These are phyloP conservation scores for Nyctanthes arbortristis DNA, from an alignment of 257 asterid species.

Conservation along the genomic window DNA sequence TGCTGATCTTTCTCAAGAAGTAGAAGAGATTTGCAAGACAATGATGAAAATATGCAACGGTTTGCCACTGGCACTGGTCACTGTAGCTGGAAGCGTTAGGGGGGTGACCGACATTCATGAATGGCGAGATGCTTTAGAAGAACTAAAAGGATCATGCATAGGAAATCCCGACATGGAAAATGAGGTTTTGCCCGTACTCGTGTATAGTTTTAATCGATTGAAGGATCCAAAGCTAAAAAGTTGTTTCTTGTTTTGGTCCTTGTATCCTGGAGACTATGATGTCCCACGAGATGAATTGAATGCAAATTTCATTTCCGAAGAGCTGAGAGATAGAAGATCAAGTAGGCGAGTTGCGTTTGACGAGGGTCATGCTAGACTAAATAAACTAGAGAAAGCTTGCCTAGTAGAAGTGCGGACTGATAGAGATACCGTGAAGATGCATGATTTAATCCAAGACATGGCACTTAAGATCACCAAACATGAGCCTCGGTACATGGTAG, in stretches of 20 bases:
- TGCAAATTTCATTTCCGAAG: slow-evolving; percentile 7
- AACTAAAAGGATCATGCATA: background rate
- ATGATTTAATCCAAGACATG: slow-evolving; percentile 19
- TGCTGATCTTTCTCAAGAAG: background rate
- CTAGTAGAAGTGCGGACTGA: slow-evolving; percentile 19
- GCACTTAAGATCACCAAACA: slow-evolving; percentile 1
- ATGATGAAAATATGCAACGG: slow-evolving; percentile 16
- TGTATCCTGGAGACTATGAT: slow-evolving; percentile 26
- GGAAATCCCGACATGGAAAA: slow-evolving; percentile 10
- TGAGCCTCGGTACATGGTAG: slow-evolving; percentile 16
- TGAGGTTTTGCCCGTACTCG: slow-evolving; percentile 20
- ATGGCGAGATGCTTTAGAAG: slow-evolving; percentile 21
- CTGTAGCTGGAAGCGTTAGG: slow-evolving; percentile 24
- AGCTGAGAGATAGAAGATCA: too few relatives aligned
- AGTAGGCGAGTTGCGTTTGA: too few relatives aligned
- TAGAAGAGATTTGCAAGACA: slow-evolving; percentile 16
- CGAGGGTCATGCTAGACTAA: too few relatives aligned
- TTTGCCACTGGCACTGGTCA: slow-evolving; percentile 21
- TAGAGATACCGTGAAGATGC: background rate
- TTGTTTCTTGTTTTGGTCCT: slow-evolving; percentile 29
- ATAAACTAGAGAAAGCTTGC: too few relatives aligned
- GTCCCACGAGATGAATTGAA: slow-evolving; percentile 15
- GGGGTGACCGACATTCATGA: slow-evolving; percentile 16
- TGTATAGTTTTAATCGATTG: slow-evolving; percentile 13
- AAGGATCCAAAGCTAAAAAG: background rate